These are phyloP conservation scores for Trypethelium eluteriae DNA, from an alignment of 495 filamentous ascomycete species.

Conservation along the genomic window DNA sequence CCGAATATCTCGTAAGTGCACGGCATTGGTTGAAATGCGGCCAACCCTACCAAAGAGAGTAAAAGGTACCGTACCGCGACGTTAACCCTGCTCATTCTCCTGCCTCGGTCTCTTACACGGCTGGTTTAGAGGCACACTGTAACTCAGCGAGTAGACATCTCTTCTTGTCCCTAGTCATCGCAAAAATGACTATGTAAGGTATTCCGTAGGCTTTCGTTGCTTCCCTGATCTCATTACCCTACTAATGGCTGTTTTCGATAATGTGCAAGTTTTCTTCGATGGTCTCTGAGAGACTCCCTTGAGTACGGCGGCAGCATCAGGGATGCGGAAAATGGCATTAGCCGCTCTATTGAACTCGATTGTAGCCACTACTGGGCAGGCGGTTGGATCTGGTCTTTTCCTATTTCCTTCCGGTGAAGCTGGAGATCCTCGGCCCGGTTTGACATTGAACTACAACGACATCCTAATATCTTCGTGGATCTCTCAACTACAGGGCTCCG, in stretches of 20 bases:
- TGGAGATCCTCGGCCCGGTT: background rate
- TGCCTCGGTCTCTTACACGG: background rate
- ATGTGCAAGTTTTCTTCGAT: background rate
- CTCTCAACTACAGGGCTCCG: background rate
- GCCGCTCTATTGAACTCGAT: background rate
- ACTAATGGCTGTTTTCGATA: background rate
- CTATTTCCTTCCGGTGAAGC: background rate
- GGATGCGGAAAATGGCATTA: background rate
- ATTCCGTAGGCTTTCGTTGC: background rate
- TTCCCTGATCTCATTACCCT: background rate
- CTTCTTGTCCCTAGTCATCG: background rate
- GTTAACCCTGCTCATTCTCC: no score
- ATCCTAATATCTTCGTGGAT: constrained; percentile 5
- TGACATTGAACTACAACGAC: background rate
- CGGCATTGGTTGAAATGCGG: no score
- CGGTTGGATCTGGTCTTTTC: background rate
- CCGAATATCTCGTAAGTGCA: background rate
- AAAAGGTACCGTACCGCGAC: background rate
- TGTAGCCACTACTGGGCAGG: background rate
- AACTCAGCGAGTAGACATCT: background rate
- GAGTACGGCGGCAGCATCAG: background rate
- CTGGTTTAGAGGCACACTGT: background rate
- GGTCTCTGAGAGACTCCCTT: background rate
- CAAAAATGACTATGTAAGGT: background rate
- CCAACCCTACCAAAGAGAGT: background rate